Conservation (phyloP, 257 asterid species). For the Verbascum thapsus region DNA sequence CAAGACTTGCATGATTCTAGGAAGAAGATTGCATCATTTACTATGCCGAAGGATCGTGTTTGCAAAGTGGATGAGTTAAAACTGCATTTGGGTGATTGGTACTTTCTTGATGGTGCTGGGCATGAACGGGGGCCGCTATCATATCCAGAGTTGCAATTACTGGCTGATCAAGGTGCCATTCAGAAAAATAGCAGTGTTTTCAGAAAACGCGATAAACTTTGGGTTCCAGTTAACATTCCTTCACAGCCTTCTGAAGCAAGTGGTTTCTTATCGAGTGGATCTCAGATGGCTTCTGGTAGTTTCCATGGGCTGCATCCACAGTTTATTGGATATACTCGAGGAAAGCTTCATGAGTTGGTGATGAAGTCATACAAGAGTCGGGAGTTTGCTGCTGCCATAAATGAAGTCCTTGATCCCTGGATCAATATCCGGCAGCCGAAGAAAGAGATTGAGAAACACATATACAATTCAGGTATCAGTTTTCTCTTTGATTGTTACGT, state of each 20-base stretch:
- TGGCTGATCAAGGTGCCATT: conserved; percentile 85
- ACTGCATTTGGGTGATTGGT: conserved; percentile 88
- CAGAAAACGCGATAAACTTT: conserved; percentile 79
- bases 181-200: conserved; percentile 74
- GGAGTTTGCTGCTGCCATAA: conserved; percentile 97
- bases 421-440: conserved; percentile 85
- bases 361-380: conserved; percentile 98
- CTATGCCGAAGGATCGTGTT: conserved; percentile 62
- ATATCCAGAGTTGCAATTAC: conserved; percentile 70
- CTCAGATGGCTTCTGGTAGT: conserved; percentile 40
- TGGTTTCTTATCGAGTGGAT: conserved; percentile 32
- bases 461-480: conserved; percentile 55
- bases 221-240: conserved; percentile 79
- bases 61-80: conserved; percentile 73
- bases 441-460: conserved; percentile 72
- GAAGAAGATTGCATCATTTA: conserved; percentile 46
- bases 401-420: conserved; percentile 99
- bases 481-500: conserved; percentile 23
- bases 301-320: conserved; percentile 88
- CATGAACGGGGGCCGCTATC: conserved; percentile 92
- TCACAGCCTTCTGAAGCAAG: conserved; percentile 42
- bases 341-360: conserved; percentile 94
- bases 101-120: conserved; percentile 95
- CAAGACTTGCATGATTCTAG: conserved; percentile 54
- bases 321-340: conserved; percentile 89